These are phyloP conservation scores for Anacardium occidentale DNA, from an alignment of 345 rosid genomes.

Conservation along the genomic window DNA sequence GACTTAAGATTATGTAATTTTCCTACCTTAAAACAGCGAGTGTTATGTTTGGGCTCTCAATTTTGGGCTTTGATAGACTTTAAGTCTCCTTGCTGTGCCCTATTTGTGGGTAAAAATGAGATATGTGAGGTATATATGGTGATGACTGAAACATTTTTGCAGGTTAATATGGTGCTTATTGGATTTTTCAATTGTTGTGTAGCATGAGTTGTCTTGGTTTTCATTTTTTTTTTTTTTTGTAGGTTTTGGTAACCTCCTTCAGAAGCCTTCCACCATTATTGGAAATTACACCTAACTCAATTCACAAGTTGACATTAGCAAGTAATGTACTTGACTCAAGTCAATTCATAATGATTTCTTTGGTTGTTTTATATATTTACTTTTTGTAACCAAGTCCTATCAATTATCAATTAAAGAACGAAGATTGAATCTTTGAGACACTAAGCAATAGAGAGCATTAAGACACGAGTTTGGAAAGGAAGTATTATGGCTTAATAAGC, in stretches of 20 bases:
- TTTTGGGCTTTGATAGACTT: not conserved
- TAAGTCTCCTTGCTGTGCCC: not conserved
- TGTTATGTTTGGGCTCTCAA: not conserved
- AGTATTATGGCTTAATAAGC: not conserved
- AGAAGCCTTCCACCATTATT: conserved; percentile 88
- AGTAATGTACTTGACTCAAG: conserved; percentile 38
- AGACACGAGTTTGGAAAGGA: not conserved
- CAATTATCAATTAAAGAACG: not conserved
- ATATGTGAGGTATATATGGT: not conserved
- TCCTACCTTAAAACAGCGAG: not conserved
- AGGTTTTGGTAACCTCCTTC: conserved; percentile 81
- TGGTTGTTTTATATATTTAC: not conserved
- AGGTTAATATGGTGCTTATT: not conserved
- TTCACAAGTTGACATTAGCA: conserved; percentile 68
- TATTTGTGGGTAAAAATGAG: not conserved
- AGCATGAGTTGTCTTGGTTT: not conserved
- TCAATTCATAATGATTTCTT: conserved; percentile 2
- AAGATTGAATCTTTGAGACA: not conserved
- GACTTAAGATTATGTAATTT: not conserved
- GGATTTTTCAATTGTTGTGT: not conserved
- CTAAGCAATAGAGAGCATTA: not conserved
- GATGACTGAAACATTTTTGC: not conserved
- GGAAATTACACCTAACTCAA: conserved; percentile 63
- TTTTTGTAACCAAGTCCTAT: not conserved
- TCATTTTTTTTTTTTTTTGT: conserved; percentile 20